Evolutionary conservation across 2,329 filamentous ascomycete species (phyloP), one percentile per base, ranked within the genome.

Genomic region (Sclerotinia sclerotiorum): DNA sequence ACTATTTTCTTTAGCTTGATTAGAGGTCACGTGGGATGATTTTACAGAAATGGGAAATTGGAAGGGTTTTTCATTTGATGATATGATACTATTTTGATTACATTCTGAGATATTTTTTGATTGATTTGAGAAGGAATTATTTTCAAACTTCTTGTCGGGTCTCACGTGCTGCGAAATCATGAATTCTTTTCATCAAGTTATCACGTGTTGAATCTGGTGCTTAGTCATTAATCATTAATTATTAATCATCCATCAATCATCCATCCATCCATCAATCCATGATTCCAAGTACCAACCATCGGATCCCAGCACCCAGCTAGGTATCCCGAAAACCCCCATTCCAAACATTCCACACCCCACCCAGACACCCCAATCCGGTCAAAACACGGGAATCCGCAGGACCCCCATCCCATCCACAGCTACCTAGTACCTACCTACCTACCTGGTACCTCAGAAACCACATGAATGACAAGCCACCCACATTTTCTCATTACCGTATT

Each of bases 1-100:
- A 55, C 48, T 68, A 51, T 54, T 63, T 69, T 63, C 51, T 71
- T 70, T 52, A 66, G 68, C 66, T 68, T 44, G 29, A 62, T 51
- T 39, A 5, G 0, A 1, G 0, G 15, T 62, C 60, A 62, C 60
- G 60, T 62, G 60, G 0, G 10, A 4, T 0, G 39, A 2, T 24
- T 2, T 44, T 19, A 5, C 2, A 13, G 15, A 27, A 19, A 32
- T 4, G 1, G 1, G n/a, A 24, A 24, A 17, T 42, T 11, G 7
- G 35, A 6, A 4, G 2, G 24, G 5, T 24, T 15, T 11, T 5
- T 3, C 0, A 15, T 5, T 8, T 5, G 15, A 11, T 44, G 13
- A 3, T 3, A 3, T 11, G 13, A 5, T 0, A 15, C 1, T 27
- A 5, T 24, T 3, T 10, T 5, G 11, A 44, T 27, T 24, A 58